Evolutionary conservation across 2,329 filamentous ascomycete species (phyloP).

Genomic region (Monosporascus sp.): DNA sequence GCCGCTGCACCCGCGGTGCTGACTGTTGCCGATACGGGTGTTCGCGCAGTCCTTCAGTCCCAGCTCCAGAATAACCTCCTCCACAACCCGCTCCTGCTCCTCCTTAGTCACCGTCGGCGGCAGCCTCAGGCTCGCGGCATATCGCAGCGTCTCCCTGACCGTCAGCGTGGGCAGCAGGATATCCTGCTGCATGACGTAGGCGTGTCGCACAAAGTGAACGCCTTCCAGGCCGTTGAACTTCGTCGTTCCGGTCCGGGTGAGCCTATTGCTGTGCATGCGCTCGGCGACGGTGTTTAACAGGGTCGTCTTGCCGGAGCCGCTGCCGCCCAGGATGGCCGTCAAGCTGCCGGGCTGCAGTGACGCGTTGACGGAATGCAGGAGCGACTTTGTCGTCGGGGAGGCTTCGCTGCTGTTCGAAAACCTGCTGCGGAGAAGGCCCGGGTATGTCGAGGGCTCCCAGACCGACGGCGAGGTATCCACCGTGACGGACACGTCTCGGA

Average conservation of each 20-base stretch:
- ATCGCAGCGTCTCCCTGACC: constrained; percentile 68
- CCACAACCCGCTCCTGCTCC: constrained; percentile 60
- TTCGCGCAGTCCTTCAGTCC: constrained; percentile 73
- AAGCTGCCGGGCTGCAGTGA: constrained; percentile 60
- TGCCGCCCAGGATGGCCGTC: constrained; percentile 71
- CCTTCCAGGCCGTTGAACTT: constrained; percentile 57
- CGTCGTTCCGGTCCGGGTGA: constrained; percentile 48
- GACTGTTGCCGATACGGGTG: constrained; percentile 65
- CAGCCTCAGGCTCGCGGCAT: constrained; percentile 66
- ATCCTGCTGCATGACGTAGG: constrained; percentile 75
- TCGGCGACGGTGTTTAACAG: constrained; percentile 67
- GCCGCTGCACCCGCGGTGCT: constrained; percentile 71
- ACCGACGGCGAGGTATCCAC: constrained; percentile 55
- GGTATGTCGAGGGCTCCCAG: constrained; percentile 42
- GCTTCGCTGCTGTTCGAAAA: constrained; percentile 22
- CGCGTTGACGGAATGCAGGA: constrained; percentile 60
- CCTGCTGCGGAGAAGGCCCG: constrained; percentile 32
- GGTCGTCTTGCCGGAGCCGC: constrained; percentile 68
- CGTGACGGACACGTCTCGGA: constrained; percentile 44
- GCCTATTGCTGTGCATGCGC: constrained; percentile 52
- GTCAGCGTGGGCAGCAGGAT: constrained; percentile 68
- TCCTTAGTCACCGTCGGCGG: constrained; percentile 54
- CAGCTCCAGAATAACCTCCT: constrained; percentile 71
- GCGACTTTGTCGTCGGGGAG: constrained; percentile 37
- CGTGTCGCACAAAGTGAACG: constrained; percentile 51